Evolutionary conservation across 2,329 filamentous ascomycete species (phyloP).

Genomic region (Phialocephala subalpina): DNA sequence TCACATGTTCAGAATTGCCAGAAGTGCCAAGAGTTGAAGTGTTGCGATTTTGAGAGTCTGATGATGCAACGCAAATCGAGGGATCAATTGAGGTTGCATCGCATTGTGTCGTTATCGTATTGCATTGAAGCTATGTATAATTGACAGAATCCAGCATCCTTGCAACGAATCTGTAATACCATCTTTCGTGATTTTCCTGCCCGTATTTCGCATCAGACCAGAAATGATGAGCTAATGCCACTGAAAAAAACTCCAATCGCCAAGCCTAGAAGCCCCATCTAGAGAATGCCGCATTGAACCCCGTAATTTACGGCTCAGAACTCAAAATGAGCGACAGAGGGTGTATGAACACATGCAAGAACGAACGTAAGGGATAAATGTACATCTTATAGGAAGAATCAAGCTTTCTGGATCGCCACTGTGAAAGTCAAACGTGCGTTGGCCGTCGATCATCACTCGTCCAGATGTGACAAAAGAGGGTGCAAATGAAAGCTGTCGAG

Average conservation of each 20-base stretch:
- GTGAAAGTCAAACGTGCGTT: background rate
- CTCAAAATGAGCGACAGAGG: constrained; percentile 3
- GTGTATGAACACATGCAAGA: background rate
- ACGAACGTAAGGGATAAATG: background rate
- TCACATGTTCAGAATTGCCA: too few relatives aligned
- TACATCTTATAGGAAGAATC: background rate
- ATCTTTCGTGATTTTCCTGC: background rate
- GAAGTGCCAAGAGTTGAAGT: too few relatives aligned
- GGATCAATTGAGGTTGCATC: background rate
- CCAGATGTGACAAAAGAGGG: background rate
- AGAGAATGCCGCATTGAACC: background rate
- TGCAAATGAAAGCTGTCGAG: background rate
- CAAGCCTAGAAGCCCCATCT: background rate
- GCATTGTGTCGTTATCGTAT: background rate
- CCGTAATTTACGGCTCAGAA: background rate
- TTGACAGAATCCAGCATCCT: background rate
- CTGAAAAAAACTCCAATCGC: background rate
- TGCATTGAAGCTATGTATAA: background rate
- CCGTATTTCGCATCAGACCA: background rate
- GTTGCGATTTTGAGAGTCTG: too few relatives aligned
- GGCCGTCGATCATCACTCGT: background rate
- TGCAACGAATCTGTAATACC: background rate
- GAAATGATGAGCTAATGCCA: background rate
- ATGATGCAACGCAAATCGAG: background rate
- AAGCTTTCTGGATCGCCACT: background rate